A percentile compares a stretch with the other conserved stretches of the same genome.
Evolutionary conservation across 176 grass and related monocot species (phyloP).

Genomic region (Cymbopogon citratus): DNA sequence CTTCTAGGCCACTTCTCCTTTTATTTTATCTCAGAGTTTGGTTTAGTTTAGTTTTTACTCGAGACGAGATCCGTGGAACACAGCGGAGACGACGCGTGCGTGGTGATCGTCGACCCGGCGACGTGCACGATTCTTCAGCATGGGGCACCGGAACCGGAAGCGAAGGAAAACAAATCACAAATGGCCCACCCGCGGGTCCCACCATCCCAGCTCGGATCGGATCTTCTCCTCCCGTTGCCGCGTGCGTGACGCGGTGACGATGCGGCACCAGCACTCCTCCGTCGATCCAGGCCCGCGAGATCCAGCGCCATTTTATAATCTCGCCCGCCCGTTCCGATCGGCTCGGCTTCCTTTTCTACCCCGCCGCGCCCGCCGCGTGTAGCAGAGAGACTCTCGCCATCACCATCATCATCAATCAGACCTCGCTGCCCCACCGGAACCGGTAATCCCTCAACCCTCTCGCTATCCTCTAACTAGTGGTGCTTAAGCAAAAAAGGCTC

Average conservation of each 20-base stretch:
- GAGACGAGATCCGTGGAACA: background rate
- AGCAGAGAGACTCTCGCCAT: no score
- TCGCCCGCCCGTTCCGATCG: background rate
- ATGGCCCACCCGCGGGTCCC: background rate
- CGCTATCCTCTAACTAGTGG: background rate
- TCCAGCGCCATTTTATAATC: background rate
- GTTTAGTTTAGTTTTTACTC: background rate
- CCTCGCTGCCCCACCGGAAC: background rate
- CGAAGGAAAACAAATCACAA: background rate
- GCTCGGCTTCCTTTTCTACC: background rate
- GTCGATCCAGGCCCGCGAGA: background rate
- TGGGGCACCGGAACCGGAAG: background rate
- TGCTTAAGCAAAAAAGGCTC: background rate
- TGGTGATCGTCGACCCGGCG: background rate
- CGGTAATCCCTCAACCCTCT: constrained; percentile 4
- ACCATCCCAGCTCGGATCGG: background rate
- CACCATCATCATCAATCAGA: background rate
- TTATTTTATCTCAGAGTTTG: background rate
- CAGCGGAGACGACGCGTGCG: background rate
- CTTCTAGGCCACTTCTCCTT: no score
- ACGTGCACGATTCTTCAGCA: background rate
- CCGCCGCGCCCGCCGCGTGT: no score
- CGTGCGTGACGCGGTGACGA: background rate
- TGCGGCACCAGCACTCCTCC: background rate
- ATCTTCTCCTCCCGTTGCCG: background rate